Evolutionary conservation across 257 asterid species (phyloP).

Genomic region (Ilex aquifolium): DNA sequence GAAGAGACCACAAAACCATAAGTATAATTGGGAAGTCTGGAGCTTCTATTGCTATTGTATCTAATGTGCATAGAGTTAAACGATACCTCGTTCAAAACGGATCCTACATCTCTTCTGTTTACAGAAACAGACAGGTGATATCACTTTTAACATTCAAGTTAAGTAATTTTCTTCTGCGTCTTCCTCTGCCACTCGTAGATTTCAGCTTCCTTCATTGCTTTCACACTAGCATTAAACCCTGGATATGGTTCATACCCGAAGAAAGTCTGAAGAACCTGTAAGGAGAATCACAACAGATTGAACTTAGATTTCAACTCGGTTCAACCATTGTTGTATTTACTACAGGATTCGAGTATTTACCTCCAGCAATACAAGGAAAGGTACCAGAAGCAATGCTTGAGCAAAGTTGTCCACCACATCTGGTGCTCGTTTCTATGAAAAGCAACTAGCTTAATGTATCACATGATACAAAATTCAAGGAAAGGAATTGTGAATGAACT

Average conservation of each 20-base stretch:
- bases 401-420: conserved; percentile 90
- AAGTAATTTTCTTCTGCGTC: conserved; percentile 57
- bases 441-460: background rate
- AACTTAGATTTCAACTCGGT: background rate
- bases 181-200: conserved; percentile 67
- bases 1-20: too few species aligned
- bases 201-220: conserved; percentile 50
- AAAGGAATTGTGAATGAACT: background rate
- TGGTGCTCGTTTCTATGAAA: conserved; percentile 88
- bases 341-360: conserved; percentile 25
- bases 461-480: conserved; percentile 1
- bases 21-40: too few species aligned
- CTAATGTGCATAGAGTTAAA: too few species aligned
- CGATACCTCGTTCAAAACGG: too few species aligned
- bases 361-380: conserved; percentile 88
- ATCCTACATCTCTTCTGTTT: too few species aligned
- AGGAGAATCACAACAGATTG: background rate
- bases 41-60: too few species aligned
- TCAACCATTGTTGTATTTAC: background rate
- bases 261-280: conserved; percentile 57
- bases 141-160: background rate
- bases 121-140: too few species aligned
- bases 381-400: conserved; percentile 96
- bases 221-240: conserved; percentile 66
- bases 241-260: conserved; percentile 84